These are phyloP conservation scores for Penicillium nordicum DNA, from an alignment of 2,329 filamentous ascomycete species.

Conservation along the genomic window DNA sequence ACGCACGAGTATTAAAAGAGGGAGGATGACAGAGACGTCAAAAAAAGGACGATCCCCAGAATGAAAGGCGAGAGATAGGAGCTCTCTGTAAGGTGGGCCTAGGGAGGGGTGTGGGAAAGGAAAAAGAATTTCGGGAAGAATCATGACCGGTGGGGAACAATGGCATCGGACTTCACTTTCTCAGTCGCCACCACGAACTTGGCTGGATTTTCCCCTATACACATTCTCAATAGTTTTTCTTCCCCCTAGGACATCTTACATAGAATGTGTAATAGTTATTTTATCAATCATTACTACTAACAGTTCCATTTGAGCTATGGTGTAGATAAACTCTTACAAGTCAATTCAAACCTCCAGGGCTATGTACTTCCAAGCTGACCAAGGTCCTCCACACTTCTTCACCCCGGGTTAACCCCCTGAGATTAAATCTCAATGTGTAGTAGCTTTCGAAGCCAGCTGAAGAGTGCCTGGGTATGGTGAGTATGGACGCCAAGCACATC, in stretches of 20 bases:
- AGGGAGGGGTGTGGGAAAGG: slow-evolving; percentile 15
- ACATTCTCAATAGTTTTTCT: background rate
- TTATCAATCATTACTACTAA: background rate
- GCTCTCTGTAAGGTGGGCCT: slow-evolving; percentile 16
- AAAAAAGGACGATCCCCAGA: slow-evolving; percentile 17
- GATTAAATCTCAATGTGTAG: slow-evolving; percentile 27
- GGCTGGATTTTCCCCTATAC: background rate
- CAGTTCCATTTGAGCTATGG: background rate
- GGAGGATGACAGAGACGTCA: background rate
- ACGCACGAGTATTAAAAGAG: background rate
- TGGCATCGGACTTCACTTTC: slow-evolving; percentile 19
- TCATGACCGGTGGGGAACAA: slow-evolving; percentile 22
- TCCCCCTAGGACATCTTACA: background rate
- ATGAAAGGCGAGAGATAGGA: slow-evolving; percentile 15
- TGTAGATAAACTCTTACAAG: background rate
- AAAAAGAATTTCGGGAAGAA: slow-evolving; percentile 29
- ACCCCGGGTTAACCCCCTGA: background rate
- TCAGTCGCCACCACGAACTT: background rate
- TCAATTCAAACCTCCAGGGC: background rate
- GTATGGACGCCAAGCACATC: slow-evolving; percentile 43
- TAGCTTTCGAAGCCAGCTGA: slow-evolving; percentile 35
- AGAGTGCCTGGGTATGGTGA: slow-evolving; percentile 28
- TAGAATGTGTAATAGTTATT: no score
- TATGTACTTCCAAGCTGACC: background rate
- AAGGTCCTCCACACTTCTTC: background rate